Evolutionary conservation across 1,284 basidiomycete genomes (phyloP).

Genomic region (Cerrena zonata): DNA sequence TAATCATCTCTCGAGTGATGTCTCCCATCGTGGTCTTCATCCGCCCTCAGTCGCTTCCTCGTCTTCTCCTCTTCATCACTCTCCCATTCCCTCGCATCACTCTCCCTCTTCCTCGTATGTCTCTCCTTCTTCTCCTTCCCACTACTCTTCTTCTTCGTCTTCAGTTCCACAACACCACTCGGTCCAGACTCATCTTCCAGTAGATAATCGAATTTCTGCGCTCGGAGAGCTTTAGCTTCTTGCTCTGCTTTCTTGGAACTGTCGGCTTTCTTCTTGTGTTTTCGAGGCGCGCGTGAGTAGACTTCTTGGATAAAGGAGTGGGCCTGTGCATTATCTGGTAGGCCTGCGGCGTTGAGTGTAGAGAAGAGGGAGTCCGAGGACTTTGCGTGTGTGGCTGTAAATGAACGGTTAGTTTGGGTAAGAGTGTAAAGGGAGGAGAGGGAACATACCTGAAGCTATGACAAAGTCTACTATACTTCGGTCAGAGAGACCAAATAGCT

Average conservation of each 20-base stretch:
- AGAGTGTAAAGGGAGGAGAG: constrained; percentile 12
- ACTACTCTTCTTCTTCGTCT: constrained; percentile 35
- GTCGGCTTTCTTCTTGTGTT: constrained; percentile 57
- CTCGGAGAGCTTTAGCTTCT: constrained; percentile 62
- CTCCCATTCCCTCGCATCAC: constrained; percentile 77
- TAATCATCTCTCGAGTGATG: constrained; percentile 35
- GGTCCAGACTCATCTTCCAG: constrained; percentile 65
- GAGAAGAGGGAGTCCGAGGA: constrained; percentile 73
- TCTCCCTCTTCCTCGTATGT: constrained; percentile 74
- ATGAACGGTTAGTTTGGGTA: neutral
- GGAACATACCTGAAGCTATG: constrained; percentile 68
- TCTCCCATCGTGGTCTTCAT: constrained; percentile 30
- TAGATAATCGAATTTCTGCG: constrained; percentile 74
- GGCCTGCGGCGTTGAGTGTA: constrained; percentile 70
- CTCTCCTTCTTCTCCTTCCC: constrained; percentile 53
- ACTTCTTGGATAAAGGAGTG: constrained; percentile 78
- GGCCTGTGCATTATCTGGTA: constrained; percentile 74
- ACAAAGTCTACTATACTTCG: constrained; percentile 81
- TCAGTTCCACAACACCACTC: constrained; percentile 38
- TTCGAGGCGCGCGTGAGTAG: constrained; percentile 70
- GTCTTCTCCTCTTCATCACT: constrained; percentile 80
- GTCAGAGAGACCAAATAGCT: constrained; percentile 82
- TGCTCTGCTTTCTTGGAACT: constrained; percentile 59
- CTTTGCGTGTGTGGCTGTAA: constrained; percentile 73
- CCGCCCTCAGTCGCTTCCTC: constrained; percentile 56